These are phyloP conservation scores for Penicillium bovifimosum DNA, from an alignment of 495 filamentous ascomycete genomes.

Conservation along the genomic window DNA sequence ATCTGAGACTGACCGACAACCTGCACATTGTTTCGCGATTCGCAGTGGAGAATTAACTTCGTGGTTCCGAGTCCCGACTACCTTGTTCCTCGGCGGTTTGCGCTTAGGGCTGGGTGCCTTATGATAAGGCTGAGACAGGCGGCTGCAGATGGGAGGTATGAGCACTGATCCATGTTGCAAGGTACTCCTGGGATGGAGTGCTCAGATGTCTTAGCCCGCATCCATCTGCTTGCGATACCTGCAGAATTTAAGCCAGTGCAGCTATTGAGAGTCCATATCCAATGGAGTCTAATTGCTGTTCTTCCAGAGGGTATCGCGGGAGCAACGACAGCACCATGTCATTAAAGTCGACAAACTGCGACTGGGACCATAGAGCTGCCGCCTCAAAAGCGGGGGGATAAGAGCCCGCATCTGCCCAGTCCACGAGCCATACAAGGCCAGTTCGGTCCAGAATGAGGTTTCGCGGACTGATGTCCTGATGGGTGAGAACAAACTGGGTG, in stretches of 20 bases:
- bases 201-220: too few species aligned
- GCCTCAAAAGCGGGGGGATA: slow-evolving; percentile 26
- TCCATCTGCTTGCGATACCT: too few species aligned
- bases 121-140: too few species aligned
- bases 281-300: slow-evolving; percentile 17
- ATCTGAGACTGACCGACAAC: slow-evolving; percentile 2
- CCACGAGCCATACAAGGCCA: slow-evolving; percentile 21
- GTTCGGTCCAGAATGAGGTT: slow-evolving; percentile 23
- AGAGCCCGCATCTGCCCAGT: slow-evolving; percentile 25
- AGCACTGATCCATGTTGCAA: too few species aligned
- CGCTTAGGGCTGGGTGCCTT: too few species aligned
- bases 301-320: slow-evolving; percentile 15
- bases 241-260: slow-evolving; percentile 29
- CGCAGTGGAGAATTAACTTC: background rate
- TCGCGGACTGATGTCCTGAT: slow-evolving; percentile 25
- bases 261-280: slow-evolving; percentile 42
- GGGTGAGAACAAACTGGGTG: slow-evolving; percentile 22
- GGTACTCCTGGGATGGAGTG: too few species aligned
- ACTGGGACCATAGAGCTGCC: slow-evolving; percentile 13
- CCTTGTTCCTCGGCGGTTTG: too few species aligned
- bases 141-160: slow-evolving; percentile 1
- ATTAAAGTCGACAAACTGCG: slow-evolving; percentile 18
- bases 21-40: background rate
- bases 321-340: slow-evolving; percentile 11
- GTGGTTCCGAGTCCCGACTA: too few species aligned